A percentile compares a stretch with the other conserved stretches of the same genome.
Conservation (phyloP, 495 filamentous ascomycete genomes). For the Penicillium silybi region DNA sequence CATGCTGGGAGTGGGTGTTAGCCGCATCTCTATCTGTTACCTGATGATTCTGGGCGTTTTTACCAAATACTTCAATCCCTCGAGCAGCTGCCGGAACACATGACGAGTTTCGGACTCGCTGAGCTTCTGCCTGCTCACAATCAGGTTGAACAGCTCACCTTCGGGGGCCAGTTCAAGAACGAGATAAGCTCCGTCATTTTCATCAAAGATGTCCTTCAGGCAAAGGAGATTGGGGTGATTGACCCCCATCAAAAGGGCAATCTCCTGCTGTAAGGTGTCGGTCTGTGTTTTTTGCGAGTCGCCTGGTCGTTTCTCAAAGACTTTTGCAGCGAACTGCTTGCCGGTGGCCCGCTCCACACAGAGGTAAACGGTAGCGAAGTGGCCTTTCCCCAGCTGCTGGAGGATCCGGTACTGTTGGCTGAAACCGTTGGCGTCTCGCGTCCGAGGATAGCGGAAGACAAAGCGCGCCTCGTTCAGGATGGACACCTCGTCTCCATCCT, state of each 20-base stretch:
- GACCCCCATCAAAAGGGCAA: slow-evolving; percentile 92
- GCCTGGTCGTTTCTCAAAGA: slow-evolving; percentile 77
- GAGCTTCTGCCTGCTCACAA: slow-evolving; percentile 83
- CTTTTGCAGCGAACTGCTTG: slow-evolving; percentile 84
- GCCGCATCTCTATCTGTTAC: slow-evolving; percentile 3
- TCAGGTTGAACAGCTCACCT: slow-evolving; percentile 93
- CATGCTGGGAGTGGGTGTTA: slow-evolving; percentile 64
- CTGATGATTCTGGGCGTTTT: slow-evolving; percentile 21
- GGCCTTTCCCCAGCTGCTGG: slow-evolving; percentile 89
- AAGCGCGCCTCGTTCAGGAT: slow-evolving; percentile 79
- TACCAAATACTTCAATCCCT: slow-evolving; percentile 93
- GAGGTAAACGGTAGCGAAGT: slow-evolving; percentile 92
- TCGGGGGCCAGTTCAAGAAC: slow-evolving; percentile 87
- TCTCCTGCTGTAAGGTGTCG: slow-evolving; percentile 88
- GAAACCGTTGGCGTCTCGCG: slow-evolving; percentile 71
- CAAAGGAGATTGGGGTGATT: slow-evolving; percentile 94
- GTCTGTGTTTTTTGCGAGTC: slow-evolving; percentile 77
- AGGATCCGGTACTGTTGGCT: slow-evolving; percentile 78
- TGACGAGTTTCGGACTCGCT: slow-evolving; percentile 78
- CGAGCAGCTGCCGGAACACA: slow-evolving; percentile 87
- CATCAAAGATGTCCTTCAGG: slow-evolving; percentile 93
- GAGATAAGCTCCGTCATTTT: slow-evolving; percentile 84
- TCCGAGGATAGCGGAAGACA: slow-evolving; percentile 83
- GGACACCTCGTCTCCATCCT: slow-evolving; percentile 85
- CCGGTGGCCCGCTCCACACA: slow-evolving; percentile 85